phyloP scores from a whole-genome alignment of 177 flowering plant species.

The Vitis hybrid region DNA sequence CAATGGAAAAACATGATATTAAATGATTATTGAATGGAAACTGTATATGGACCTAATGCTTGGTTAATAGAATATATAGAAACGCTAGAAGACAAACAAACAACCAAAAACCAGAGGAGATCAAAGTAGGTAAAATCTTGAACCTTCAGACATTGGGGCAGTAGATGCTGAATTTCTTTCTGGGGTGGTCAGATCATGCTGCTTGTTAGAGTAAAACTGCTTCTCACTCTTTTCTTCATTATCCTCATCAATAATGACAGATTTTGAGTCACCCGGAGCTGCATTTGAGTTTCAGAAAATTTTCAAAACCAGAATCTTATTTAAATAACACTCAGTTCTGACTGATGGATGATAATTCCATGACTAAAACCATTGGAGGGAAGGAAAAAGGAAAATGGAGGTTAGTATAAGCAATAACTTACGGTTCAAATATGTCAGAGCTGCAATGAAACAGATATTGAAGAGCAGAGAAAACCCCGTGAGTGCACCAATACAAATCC shows the following conservation, averaged over 20 bases:
- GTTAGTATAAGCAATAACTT: slow-evolving; percentile 27
- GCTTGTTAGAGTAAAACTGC: slow-evolving; percentile 1
- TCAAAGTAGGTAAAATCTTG: neutral
- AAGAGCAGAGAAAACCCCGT: too few species aligned
- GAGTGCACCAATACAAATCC: too few species aligned
- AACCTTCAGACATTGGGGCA: slow-evolving; percentile 25
- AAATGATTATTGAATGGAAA: too few species aligned
- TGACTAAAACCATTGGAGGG: neutral
- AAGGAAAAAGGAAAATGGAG: neutral
- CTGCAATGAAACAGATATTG: slow-evolving; percentile 6
- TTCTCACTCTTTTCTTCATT: slow-evolving; percentile 21
- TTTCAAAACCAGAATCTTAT: neutral
- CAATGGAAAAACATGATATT: too few species aligned
- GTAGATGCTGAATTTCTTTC: slow-evolving; percentile 14
- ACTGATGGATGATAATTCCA: neutral
- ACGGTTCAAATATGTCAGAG: slow-evolving; percentile 76
- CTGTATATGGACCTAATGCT: too few species aligned
- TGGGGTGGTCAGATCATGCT: slow-evolving; percentile 6
- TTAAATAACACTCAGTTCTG: neutral
- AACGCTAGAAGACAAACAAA: too few species aligned
- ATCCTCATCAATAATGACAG: slow-evolving; percentile 34
- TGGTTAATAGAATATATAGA: too few species aligned
- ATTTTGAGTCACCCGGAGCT: slow-evolving; percentile 60
- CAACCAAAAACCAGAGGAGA: too few species aligned
- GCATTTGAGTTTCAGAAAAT: slow-evolving; percentile 15